Evolutionary conservation across 148 eudicot genomes (phyloP).

Genomic region (Dysphania ambrosioides): DNA sequence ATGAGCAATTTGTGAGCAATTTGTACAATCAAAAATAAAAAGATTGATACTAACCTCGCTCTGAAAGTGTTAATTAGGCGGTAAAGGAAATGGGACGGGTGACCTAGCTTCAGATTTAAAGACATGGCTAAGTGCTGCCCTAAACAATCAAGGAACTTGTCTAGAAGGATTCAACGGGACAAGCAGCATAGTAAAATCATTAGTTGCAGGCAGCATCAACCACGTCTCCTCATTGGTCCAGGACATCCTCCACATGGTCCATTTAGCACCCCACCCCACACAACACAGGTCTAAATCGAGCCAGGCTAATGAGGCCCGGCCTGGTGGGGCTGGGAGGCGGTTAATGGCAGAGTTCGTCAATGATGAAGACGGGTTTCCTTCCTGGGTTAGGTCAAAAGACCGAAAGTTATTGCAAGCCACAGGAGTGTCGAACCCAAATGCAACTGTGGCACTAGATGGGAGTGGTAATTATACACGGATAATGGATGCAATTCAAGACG

Average conservation of each 20-base stretch:
- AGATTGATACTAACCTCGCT: no score
- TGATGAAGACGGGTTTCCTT: constrained; percentile 38
- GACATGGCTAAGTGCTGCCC: constrained; percentile 72
- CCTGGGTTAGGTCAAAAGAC: constrained; percentile 52
- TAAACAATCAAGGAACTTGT: constrained; percentile 76
- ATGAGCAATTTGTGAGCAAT: no score
- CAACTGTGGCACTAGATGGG: constrained; percentile 69
- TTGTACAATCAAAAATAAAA: no score
- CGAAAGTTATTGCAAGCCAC: constrained; percentile 51
- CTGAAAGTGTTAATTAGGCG: constrained; percentile 31
- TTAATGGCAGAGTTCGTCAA: neutral
- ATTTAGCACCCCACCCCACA: neutral
- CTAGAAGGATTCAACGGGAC: constrained; percentile 80
- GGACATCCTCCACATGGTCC: constrained; percentile 55
- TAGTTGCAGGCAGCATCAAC: constrained; percentile 48
- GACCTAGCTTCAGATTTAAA: constrained; percentile 54
- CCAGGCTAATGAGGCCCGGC: constrained; percentile 1
- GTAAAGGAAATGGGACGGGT: constrained; percentile 58
- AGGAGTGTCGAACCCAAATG: constrained; percentile 34
- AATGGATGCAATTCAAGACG: constrained; percentile 53
- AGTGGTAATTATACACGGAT: constrained; percentile 53
- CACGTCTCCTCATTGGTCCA: constrained; percentile 52
- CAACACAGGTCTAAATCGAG: constrained; percentile 11
- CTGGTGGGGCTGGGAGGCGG: constrained; percentile 31
- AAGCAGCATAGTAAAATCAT: constrained; percentile 37